Conservation (phyloP, 2,329 filamentous ascomycete genomes). For the Chaetomiaceae sp. region DNA sequence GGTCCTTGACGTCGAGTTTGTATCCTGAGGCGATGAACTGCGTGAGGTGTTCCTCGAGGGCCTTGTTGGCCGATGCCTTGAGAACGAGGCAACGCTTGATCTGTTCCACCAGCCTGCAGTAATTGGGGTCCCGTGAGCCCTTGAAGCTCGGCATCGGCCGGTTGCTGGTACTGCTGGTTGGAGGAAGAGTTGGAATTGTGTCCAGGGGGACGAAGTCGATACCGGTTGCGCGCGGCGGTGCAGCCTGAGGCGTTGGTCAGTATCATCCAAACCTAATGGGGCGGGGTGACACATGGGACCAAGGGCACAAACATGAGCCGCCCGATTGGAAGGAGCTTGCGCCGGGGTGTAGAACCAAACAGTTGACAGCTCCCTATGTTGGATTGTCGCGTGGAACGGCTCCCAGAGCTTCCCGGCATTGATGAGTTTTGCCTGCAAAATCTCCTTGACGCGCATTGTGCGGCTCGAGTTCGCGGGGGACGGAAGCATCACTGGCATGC, state of each 20-base stretch:
- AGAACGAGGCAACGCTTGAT: constrained; percentile 1
- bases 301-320: not conserved
- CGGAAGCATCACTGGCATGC: not conserved
- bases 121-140: constrained; percentile 5
- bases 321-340: not conserved
- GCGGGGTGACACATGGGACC: not conserved
- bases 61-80: not conserved
- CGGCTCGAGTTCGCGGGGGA: not conserved
- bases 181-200: too few species aligned
- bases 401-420: not conserved
- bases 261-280: not conserved
- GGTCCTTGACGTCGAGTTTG: not conserved
- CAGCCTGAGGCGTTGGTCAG: not conserved
- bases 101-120: not conserved
- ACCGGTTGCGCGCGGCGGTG: not conserved
- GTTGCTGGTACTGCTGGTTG: too few species aligned
- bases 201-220: too few species aligned
- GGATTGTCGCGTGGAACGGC: not conserved
- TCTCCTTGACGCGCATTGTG: not conserved
- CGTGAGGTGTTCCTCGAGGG: not conserved
- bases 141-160: not conserved
- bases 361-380: not conserved
- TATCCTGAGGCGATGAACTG: not conserved
- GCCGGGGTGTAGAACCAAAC: not conserved
- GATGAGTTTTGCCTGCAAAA: not conserved